Percentiles rank a stretch among this genome's conserved stretches.
Evolutionary conservation across 345 rosid genomes (phyloP).

Genomic region (Aurinia saxatilis): DNA sequence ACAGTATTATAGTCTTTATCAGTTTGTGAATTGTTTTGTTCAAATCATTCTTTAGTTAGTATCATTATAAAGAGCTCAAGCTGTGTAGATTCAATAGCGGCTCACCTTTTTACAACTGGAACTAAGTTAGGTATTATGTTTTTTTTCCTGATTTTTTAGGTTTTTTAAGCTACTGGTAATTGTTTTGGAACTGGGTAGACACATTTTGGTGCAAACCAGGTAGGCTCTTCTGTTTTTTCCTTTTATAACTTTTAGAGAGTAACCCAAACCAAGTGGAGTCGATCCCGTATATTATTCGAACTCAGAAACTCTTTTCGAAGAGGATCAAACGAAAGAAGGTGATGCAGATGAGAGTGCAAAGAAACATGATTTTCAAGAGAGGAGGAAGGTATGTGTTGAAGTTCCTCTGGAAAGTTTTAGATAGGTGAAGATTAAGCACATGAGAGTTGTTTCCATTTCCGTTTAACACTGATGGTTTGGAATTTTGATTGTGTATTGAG

Average conservation of each 20-base stretch:
- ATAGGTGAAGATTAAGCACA: slow-evolving; percentile 18
- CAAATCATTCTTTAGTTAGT: slow-evolving; percentile 6
- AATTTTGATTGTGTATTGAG: too few species aligned
- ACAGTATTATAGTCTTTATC: background rate
- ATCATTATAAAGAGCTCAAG: slow-evolving; percentile 3
- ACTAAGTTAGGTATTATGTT: slow-evolving; percentile 24
- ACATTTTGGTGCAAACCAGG: background rate
- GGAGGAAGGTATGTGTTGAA: slow-evolving; percentile 47
- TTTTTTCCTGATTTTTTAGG: background rate
- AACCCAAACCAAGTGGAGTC: slow-evolving; percentile 3
- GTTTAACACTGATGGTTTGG: too few species aligned
- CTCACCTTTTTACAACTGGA: too few species aligned
- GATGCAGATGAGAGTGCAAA: slow-evolving; percentile 26
- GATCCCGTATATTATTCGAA: too few species aligned
- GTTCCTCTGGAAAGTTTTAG: slow-evolving; percentile 28
- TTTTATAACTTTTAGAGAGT: slow-evolving; percentile 7
- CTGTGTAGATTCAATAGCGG: slow-evolving; percentile 30
- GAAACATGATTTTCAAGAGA: slow-evolving; percentile 35
- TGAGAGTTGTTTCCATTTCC: too few species aligned
- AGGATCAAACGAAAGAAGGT: too few species aligned
- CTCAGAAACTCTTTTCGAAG: too few species aligned
- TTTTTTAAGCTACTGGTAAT: slow-evolving; percentile 5
- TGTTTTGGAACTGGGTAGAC: slow-evolving; percentile 2
- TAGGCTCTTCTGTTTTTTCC: background rate
- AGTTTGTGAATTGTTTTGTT: slow-evolving; percentile 22